These are phyloP conservation scores for Coemansia interrupta DNA, from an alignment of 192 early-diverging fungal genomes.

Conservation along the genomic window DNA sequence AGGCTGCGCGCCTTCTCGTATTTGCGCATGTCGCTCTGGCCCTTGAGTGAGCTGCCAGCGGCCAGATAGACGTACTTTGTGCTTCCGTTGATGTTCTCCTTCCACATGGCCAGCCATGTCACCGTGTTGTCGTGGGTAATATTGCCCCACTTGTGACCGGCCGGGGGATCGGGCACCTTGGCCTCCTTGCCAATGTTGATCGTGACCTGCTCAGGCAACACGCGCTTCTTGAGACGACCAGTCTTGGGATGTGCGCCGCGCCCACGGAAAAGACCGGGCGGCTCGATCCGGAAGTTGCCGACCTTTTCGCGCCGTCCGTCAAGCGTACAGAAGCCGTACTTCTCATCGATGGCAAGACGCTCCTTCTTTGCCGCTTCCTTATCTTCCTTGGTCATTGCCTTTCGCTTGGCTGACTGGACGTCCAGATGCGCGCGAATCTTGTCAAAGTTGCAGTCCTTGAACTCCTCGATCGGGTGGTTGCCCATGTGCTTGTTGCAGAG, in stretches of 20 bases:
- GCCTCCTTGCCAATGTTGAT: slow-evolving; percentile 83
- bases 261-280: slow-evolving; percentile 94
- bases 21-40: slow-evolving; percentile 91
- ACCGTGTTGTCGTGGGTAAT: slow-evolving; percentile 88
- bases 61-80: slow-evolving; percentile 96
- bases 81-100: slow-evolving; percentile 92
- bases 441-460: slow-evolving; percentile 85
- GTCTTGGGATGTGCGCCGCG: slow-evolving; percentile 95
- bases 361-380: slow-evolving; percentile 77
- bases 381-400: slow-evolving; percentile 84
- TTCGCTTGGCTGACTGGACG: slow-evolving; percentile 71
- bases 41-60: slow-evolving; percentile 89
- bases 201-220: slow-evolving; percentile 88
- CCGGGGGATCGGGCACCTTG: slow-evolving; percentile 74
- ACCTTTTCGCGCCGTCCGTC: slow-evolving; percentile 95
- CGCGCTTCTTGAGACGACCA: slow-evolving; percentile 84
- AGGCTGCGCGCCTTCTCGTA: slow-evolving; percentile 92
- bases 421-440: slow-evolving; percentile 79
- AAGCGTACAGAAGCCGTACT: slow-evolving; percentile 69
- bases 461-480: slow-evolving; percentile 68
- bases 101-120: slow-evolving; percentile 97
- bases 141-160: slow-evolving; percentile 84
- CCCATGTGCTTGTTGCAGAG: slow-evolving; percentile 63
- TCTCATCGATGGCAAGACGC: slow-evolving; percentile 66
- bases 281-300: slow-evolving; percentile 96